Conservation (phyloP, 352 stramenopile species). For the Elongisporangium undulatum region DNA sequence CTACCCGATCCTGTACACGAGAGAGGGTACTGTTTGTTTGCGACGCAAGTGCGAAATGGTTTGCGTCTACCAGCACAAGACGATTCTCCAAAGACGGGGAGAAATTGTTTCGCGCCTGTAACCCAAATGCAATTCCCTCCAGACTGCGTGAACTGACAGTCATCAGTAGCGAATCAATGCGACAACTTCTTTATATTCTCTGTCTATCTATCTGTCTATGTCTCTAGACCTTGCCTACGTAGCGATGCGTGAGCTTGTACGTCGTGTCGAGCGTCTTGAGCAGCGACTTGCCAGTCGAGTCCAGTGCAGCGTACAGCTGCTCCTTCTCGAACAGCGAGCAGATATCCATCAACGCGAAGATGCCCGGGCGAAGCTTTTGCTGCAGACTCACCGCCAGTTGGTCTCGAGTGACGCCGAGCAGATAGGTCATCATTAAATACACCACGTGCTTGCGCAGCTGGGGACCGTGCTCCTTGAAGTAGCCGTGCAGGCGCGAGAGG, state of each 20-base stretch:
- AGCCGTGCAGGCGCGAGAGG: conserved; percentile 78
- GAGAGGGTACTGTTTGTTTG: too few species aligned
- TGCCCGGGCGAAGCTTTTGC: conserved; percentile 61
- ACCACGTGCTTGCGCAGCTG: conserved; percentile 84
- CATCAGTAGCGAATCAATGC: not conserved
- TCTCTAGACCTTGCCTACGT: conserved; percentile 78
- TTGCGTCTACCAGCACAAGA: too few species aligned
- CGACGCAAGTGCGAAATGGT: too few species aligned
- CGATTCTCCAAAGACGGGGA: too few species aligned
- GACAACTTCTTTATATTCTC: not conserved
- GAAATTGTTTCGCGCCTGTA: too few species aligned
- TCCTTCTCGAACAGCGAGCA: conserved; percentile 85
- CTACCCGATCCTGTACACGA: too few species aligned
- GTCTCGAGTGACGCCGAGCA: conserved; percentile 56
- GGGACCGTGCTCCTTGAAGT: conserved; percentile 79
- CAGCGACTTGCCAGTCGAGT: conserved; percentile 79
- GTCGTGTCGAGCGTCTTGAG: conserved; percentile 81
- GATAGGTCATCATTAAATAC: conserved; percentile 72
- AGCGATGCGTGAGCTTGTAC: conserved; percentile 86
- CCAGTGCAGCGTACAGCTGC: conserved; percentile 76
- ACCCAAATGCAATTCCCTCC: too few species aligned
- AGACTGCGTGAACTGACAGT: too few species aligned
- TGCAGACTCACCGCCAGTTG: conserved; percentile 52
- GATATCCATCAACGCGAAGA: conserved; percentile 80
- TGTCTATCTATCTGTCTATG: conserved; percentile 2